A percentile compares a stretch with the other conserved stretches of the same genome.
phyloP scores from a whole-genome alignment of 352 stramenopile genomes.

The Pythium biforme region DNA sequence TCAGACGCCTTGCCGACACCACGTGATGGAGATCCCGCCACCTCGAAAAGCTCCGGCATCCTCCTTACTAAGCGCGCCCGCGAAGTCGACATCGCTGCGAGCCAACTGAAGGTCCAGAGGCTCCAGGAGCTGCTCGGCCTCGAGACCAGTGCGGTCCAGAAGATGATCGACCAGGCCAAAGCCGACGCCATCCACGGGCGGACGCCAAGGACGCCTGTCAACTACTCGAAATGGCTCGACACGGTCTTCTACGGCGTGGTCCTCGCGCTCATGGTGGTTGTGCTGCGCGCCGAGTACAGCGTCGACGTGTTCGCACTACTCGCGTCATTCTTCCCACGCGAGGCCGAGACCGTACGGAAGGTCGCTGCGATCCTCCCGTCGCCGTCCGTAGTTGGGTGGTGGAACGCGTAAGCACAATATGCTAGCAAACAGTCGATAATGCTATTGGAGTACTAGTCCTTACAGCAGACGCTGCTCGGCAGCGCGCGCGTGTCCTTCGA shows the following conservation, averaged over 20 bases:
- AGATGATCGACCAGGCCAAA: constrained; percentile 42
- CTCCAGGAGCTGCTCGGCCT: constrained; percentile 56
- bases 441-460: constrained; percentile 19
- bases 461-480: constrained; percentile 80
- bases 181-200: constrained; percentile 29
- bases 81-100: constrained; percentile 35
- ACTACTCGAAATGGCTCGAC: constrained; percentile 48
- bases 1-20: neutral
- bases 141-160: constrained; percentile 42
- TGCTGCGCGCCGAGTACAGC: constrained; percentile 55
- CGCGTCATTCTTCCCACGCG: constrained; percentile 42
- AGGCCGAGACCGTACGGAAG: constrained; percentile 42
- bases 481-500: constrained; percentile 79
- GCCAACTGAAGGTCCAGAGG: constrained; percentile 47
- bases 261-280: constrained; percentile 36
- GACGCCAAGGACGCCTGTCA: constrained; percentile 10
- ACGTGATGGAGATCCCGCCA: no score
- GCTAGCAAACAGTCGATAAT: neutral
- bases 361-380: constrained; percentile 23
- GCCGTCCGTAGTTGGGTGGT: neutral
- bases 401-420: no score
- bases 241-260: constrained; percentile 39
- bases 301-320: constrained; percentile 49
- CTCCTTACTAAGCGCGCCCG: no score
- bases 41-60: no score